Percentiles rank a stretch among this genome's conserved stretches.
These are phyloP conservation scores for Lupinus albus DNA, from an alignment of 306 rosid species.

Conservation along the genomic window DNA sequence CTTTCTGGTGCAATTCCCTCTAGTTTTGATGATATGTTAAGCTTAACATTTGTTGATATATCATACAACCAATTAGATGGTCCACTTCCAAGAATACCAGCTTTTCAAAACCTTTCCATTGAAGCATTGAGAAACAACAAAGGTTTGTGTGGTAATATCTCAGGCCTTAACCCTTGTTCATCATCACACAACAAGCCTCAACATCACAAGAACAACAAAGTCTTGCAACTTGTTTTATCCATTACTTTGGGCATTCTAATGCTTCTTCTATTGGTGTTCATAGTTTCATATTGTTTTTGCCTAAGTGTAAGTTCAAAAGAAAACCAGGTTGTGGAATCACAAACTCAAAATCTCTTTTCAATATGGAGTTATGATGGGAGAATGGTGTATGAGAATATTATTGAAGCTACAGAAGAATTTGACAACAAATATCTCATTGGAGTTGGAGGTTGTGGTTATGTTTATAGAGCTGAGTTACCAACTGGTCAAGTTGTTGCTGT, in stretches of 20 bases:
- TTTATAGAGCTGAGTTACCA: conserved; percentile 7
- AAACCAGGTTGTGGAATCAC: background rate
- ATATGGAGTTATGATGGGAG: background rate
- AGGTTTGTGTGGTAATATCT: conserved; percentile 13
- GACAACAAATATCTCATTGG: conserved; percentile 3
- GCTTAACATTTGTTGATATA: conserved; percentile 41
- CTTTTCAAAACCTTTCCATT: background rate
- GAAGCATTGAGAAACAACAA: conserved; percentile 13
- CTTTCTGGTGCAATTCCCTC: conserved; percentile 43
- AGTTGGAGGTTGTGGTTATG: conserved; percentile 10
- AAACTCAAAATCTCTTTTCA: background rate
- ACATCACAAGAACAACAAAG: background rate
- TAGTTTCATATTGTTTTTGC: background rate
- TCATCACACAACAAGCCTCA: background rate
- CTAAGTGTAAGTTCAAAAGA: background rate
- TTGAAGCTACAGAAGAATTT: conserved; percentile 10
- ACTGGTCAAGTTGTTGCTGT: conserved; percentile 16
- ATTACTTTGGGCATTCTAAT: background rate
- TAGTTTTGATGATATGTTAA: conserved; percentile 28
- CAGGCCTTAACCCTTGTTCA: background rate
- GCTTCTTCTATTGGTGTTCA: background rate
- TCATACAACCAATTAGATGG: conserved; percentile 36
- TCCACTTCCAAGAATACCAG: background rate
- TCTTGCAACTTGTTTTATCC: background rate
- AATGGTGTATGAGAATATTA: conserved; percentile 6